These are phyloP conservation scores for Aspergillus arachidicola DNA, from an alignment of 2,329 filamentous ascomycete species.

Conservation along the genomic window DNA sequence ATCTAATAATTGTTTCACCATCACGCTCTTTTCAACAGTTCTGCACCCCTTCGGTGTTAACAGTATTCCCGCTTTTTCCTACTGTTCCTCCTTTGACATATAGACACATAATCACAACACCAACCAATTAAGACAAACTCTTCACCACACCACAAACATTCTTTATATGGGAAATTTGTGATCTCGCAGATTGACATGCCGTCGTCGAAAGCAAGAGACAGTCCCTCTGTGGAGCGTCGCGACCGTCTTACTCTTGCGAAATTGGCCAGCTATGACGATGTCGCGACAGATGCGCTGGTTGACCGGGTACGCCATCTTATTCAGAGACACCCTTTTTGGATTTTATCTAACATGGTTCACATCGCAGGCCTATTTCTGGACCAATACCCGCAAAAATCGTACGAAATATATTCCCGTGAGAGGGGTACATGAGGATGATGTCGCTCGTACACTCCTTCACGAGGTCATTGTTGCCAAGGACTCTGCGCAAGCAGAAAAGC, in stretches of 20 bases:
- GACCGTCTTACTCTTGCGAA: slow-evolving; percentile 81
- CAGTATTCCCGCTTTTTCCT: slow-evolving; percentile 8
- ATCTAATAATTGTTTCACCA: background rate
- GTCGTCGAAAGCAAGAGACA: slow-evolving; percentile 38
- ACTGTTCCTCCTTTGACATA: slow-evolving; percentile 19
- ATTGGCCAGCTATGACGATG: slow-evolving; percentile 90
- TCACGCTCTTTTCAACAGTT: background rate
- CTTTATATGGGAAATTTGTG: slow-evolving; percentile 17
- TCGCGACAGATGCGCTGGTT: slow-evolving; percentile 90
- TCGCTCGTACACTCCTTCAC: slow-evolving; percentile 62
- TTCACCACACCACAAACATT: background rate
- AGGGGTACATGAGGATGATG: slow-evolving; percentile 69
- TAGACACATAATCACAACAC: slow-evolving; percentile 9
- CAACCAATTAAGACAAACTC: slow-evolving; percentile 9
- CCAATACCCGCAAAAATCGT: slow-evolving; percentile 90
- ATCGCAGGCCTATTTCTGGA: slow-evolving; percentile 88
- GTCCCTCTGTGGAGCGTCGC: slow-evolving; percentile 48
- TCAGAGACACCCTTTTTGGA: slow-evolving; percentile 1
- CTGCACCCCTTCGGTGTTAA: background rate
- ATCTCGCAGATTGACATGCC: slow-evolving; percentile 31
- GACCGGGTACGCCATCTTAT: slow-evolving; percentile 73
- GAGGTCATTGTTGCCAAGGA: slow-evolving; percentile 77
- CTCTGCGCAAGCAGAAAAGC: slow-evolving; percentile 67
- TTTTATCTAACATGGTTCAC: slow-evolving; percentile 24
- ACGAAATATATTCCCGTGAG: slow-evolving; percentile 82